These are phyloP conservation scores for Starmerella floricola DNA, from an alignment of 805 yeast species.

Conservation along the genomic window DNA sequence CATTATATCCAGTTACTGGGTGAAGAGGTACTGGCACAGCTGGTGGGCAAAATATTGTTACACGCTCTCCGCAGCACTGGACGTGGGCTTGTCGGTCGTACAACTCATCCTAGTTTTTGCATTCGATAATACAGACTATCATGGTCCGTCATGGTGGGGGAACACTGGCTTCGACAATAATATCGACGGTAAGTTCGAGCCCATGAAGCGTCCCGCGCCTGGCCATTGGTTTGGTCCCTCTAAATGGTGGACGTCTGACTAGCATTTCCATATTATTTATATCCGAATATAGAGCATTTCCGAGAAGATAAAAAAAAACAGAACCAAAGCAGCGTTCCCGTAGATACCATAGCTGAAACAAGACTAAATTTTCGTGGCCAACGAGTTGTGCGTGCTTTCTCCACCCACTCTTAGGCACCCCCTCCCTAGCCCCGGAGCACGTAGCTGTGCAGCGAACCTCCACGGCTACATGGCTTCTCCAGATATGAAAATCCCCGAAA, in stretches of 20 bases:
- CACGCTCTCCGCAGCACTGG: constrained; percentile 51
- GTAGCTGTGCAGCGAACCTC: not conserved
- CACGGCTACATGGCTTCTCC: not conserved
- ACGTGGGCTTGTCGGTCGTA: constrained; percentile 55
- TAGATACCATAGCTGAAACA: too few species aligned
- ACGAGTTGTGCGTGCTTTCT: too few species aligned
- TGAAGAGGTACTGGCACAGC: constrained; percentile 42
- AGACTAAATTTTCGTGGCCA: too few species aligned
- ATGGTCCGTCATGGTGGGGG: constrained; percentile 55
- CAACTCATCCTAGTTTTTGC: constrained; percentile 46
- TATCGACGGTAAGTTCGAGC: constrained; percentile 27
- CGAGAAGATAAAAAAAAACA: too few species aligned
- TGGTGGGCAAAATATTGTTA: constrained; percentile 77
- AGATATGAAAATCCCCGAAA: not conserved
- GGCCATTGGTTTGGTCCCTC: constrained; percentile 41
- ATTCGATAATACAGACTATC: constrained; percentile 34
- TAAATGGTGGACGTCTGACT: too few species aligned
- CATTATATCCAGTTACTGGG: constrained; percentile 43
- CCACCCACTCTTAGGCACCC: too few species aligned
- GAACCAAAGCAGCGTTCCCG: too few species aligned
- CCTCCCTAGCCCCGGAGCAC: too few species aligned
- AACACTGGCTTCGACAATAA: constrained; percentile 36
- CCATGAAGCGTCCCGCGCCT: constrained; percentile 27
- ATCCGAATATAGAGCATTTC: too few species aligned
- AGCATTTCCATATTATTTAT: too few species aligned